phyloP scores from a whole-genome alignment of 225 moss, liverwort and hornwort genomes.

The Sphagnum contortum region DNA sequence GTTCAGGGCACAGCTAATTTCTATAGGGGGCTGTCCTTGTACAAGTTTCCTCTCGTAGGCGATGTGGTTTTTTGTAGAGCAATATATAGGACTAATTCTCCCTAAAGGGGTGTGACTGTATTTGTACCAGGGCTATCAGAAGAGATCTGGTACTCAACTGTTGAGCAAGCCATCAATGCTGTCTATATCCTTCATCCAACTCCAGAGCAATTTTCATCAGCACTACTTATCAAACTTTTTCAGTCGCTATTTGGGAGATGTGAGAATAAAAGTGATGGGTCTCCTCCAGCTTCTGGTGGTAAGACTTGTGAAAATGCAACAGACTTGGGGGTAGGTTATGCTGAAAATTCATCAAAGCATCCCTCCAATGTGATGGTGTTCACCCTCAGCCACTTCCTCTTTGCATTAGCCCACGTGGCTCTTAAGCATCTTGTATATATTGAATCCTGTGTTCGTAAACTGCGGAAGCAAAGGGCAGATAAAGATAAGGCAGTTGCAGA shows the following conservation, averaged over 20 bases:
- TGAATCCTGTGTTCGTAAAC: constrained; percentile 61
- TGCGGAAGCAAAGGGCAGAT: constrained; percentile 73
- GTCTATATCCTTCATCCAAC: constrained; percentile 85
- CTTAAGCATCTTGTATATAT: constrained; percentile 91
- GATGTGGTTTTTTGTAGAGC: no score
- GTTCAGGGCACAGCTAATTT: no score
- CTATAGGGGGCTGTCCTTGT: no score
- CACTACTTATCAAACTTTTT: constrained; percentile 55
- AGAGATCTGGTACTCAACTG: constrained; percentile 83
- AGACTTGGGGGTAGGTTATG: constrained; percentile 19
- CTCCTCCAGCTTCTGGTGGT: constrained; percentile 18
- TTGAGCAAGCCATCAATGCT: constrained; percentile 90
- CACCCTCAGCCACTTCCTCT: constrained; percentile 68
- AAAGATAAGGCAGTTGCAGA: constrained; percentile 59
- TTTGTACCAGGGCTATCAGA: constrained; percentile 60
- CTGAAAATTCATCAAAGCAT: constrained; percentile 7
- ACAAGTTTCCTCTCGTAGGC: no score
- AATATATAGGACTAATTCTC: no score
- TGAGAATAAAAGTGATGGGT: constrained; percentile 10
- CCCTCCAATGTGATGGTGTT: constrained; percentile 21
- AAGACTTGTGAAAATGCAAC: constrained; percentile 19
- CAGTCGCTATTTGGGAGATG: constrained; percentile 37
- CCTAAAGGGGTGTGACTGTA: no score
- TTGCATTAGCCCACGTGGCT: constrained; percentile 71
- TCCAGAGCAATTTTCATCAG: constrained; percentile 68